A percentile compares a stretch with the other conserved stretches of the same genome.
Conservation (phyloP, 2,329 filamentous ascomycete genomes). For the Anisogramma anomala region DNA sequence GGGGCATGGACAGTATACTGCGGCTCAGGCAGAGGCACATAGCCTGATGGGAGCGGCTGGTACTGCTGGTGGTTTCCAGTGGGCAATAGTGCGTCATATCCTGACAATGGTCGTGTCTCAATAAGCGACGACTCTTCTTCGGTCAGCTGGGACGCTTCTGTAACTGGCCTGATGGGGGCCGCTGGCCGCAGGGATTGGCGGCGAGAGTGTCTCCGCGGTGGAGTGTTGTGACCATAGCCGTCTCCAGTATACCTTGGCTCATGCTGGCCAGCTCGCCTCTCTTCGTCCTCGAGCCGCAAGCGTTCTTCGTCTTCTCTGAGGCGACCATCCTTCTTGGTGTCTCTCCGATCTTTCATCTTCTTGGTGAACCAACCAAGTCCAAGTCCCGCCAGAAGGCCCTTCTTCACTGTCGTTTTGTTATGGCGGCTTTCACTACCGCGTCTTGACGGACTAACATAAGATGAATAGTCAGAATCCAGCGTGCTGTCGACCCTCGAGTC, state of each 20-base stretch:
- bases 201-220: conserved; percentile 30
- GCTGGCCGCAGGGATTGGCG: conserved; percentile 14
- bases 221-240: conserved; percentile 38
- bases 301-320: conserved; percentile 36
- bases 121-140: conserved; percentile 19
- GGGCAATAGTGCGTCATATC: conserved; percentile 16
- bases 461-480: conserved; percentile 47
- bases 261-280: conserved; percentile 46
- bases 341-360: conserved; percentile 48
- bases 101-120: conserved; percentile 14
- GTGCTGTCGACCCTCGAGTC: conserved; percentile 33
- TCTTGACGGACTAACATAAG: conserved; percentile 51
- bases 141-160: conserved; percentile 16
- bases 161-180: conserved; percentile 11
- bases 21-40: conserved; percentile 8
- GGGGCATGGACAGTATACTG: conserved; percentile 5
- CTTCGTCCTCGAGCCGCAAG: conserved; percentile 35
- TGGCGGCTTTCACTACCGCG: conserved; percentile 31
- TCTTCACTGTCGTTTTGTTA: conserved; percentile 37
- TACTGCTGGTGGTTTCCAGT: conserved; percentile 22
- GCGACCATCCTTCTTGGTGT: conserved; percentile 40
- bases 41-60: conserved; percentile 20
- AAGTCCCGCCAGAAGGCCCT: conserved; percentile 48
- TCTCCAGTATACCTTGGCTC: conserved; percentile 60
- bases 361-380: conserved; percentile 59